Conservation (phyloP, 208 protist genomes). For the Acanthamoeba comandoni region DNA sequence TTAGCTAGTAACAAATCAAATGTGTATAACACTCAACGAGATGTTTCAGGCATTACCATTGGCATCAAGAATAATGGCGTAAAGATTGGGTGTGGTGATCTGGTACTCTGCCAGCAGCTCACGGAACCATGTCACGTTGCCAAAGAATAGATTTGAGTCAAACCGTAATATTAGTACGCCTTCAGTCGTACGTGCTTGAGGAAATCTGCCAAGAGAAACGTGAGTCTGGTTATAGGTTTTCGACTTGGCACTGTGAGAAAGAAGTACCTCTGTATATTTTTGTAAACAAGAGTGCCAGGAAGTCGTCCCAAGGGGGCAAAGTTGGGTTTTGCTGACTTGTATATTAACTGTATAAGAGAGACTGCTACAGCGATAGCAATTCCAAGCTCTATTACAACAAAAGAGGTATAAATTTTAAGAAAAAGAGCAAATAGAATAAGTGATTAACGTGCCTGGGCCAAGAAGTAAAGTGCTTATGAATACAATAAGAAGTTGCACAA, state of each 20-base stretch:
- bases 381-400: conserved; percentile 19
- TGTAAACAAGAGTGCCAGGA: conserved; percentile 33
- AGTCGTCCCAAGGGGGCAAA: conserved; percentile 28
- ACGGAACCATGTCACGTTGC: conserved; percentile 22
- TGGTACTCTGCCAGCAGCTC: conserved; percentile 34
- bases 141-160: conserved; percentile 46
- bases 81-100: background rate
- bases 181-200: background rate
- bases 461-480: conserved; percentile 26
- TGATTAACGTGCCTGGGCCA: background rate
- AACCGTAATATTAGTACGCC: conserved; percentile 3
- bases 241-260: background rate
- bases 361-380: background rate
- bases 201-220: background rate
- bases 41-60: background rate
- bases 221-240: background rate
- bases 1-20: no score
- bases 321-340: conserved; percentile 8
- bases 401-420: background rate
- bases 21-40: background rate
- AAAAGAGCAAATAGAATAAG: background rate
- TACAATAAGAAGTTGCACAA: background rate
- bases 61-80: conserved; percentile 30
- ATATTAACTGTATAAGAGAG: conserved; percentile 35
- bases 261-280: background rate